A percentile compares a stretch with the other conserved stretches of the same genome.
Evolutionary conservation across 306 rosid species (phyloP).

Genomic region (Castanea sativa): DNA sequence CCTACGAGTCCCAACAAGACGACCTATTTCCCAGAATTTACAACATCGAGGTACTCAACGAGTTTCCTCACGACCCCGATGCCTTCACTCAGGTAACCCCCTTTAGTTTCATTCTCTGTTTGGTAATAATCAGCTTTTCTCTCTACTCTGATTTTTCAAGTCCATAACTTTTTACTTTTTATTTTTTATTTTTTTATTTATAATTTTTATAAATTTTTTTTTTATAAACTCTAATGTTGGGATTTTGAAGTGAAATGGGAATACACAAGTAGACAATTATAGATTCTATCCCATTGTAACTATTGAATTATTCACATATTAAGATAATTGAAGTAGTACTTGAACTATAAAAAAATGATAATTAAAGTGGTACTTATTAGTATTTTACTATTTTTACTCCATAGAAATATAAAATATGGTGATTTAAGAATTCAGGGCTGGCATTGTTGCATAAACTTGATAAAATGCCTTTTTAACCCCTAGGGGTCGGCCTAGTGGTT

Average conservation of each 20-base stretch:
- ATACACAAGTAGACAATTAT: too few species aligned
- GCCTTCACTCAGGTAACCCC: slow-evolving; percentile 83
- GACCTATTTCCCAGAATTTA: slow-evolving; percentile 17
- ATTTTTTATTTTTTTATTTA: too few species aligned
- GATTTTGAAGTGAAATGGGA: too few species aligned
- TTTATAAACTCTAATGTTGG: too few species aligned
- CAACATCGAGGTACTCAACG: slow-evolving; percentile 66
- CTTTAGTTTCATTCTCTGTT: too few species aligned
- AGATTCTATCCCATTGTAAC: too few species aligned
- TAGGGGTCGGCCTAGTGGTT: neutral
- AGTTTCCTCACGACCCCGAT: slow-evolving; percentile 75
- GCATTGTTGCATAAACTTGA: neutral
- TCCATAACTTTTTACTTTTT: neutral
- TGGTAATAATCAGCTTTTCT: too few species aligned
- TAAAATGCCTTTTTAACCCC: neutral
- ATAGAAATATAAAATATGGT: neutral
- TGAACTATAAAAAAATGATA: too few species aligned
- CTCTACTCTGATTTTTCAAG: neutral
- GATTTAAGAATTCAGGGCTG: neutral
- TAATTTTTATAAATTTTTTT: neutral
- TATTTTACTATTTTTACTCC: neutral
- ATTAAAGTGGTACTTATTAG: neutral
- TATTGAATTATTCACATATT: too few species aligned
- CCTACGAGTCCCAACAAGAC: neutral
- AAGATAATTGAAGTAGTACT: too few species aligned